Evolutionary conservation across 2,329 filamentous ascomycete genomes (phyloP), one percentile per base, ranked within the genome.

Genomic region (Chaetomiaceae sp.): DNA sequence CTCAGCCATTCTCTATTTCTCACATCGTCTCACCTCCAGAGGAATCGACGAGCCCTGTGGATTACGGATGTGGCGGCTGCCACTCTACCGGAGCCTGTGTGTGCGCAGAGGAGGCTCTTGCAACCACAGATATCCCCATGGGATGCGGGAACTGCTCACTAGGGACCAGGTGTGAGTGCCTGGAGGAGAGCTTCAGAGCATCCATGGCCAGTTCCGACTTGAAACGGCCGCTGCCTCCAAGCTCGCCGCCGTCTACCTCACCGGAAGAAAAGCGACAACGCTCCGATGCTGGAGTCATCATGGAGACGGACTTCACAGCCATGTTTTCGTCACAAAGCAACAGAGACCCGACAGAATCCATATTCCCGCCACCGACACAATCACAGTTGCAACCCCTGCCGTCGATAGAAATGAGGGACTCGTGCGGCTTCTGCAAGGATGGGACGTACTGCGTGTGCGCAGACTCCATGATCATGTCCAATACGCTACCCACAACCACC

Each of bases 401-500:
- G 4, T 57, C 62, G 13, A 67, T 77, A 37, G 70, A 73, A 10
- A 73, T 78, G 5, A 77, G 81, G 55, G 87, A 92, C 60, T 78
- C 81, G 17, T 93, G 88, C 65, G 88, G 88, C 6, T 93, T 93
- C 70, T 93, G 88, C 68, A 81, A 85, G 55, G 86, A 91, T 53
- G 87, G 86, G 4, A 90, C 85, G 0, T 88, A 88, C 60, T 93
- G 88, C 63, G 82, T 90, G 58, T 93, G 88, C 66, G 87, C 87
- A 20, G 87, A 91, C 9, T 58, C 63, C 16, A 63, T 65, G 53
- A 55, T 60, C 17, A 38, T 39, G 13, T 55, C 61, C 12, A 44
- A 60, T 12, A 58, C 58, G 14, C 68, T 67, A 27, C 67, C 71
- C 1, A 67, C 69, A 44, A 68, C 71, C 59, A 67, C 70, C 12